Evolutionary conservation across 306 rosid species (phyloP), one percentile per base, ranked within the genome.

Genomic region (Dicorynia guianensis): DNA sequence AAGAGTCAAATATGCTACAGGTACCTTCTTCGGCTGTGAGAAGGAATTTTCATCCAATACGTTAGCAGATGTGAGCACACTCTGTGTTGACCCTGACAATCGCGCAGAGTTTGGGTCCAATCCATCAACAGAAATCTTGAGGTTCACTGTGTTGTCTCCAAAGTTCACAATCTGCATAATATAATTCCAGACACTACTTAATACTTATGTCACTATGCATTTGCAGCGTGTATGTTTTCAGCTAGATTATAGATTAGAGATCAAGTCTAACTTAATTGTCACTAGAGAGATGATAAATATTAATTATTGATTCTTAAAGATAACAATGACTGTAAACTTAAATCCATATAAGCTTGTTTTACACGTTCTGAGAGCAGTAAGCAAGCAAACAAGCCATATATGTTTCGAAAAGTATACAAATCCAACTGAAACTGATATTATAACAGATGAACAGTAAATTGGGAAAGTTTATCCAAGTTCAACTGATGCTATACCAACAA

Each of bases 31-130:
- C 25, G 96, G 96, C 3, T 75, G 58, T 0, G 67, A 7, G 69
- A 90, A 93, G 33, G 97, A 90, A 67, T 93, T 93, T 67, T 90
- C 93, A 34, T 90, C 94, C 91, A 68, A 82, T 20, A 76, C 52
- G 75, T 89, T 77, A 36, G 19, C 17, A 4, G 93, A 82, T 0
- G 90, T 85, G 19, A 93, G 82, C 8, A 88, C 83, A 1, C 78
- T 78, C 80, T 67, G 82, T 9, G 55, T 81, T 11, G 91, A 76
- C 20, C 87, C 85, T 3, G 80, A 72, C 40, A 17, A 19, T 30
- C 47, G 61, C 0, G 70, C 57, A 30, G 83, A 66, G 75, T 76
- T 79, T 8, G 76, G 58, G 11, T 63, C 67, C 65, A 90, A 75
- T 15, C 87, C 87, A 1, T 58, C 71, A 6, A 88, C 55, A 11